Percentiles rank a stretch among this genome's conserved stretches.
Evolutionary conservation across 257 asterid genomes (phyloP).

Genomic region (Lantana camara): DNA sequence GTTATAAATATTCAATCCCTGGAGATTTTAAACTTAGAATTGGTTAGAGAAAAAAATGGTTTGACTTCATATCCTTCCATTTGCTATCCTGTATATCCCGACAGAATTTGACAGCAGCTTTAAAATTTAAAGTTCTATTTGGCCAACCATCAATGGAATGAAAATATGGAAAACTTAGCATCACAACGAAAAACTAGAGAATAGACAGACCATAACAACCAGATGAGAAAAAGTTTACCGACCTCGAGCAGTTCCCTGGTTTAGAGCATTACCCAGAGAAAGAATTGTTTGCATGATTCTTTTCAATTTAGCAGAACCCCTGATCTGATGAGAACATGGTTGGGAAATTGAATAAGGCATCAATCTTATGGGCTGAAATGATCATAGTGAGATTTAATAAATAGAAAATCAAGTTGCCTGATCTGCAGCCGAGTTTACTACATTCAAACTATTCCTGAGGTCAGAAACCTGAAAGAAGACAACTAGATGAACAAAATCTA

Average conservation of each 20-base stretch:
- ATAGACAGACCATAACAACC: constrained; percentile 9
- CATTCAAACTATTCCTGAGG: constrained; percentile 69
- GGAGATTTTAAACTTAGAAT: neutral
- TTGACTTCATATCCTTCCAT: constrained; percentile 1
- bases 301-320: constrained; percentile 81
- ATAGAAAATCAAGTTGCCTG: constrained; percentile 61
- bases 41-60: neutral
- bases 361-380: constrained; percentile 11
- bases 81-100: neutral
- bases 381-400: constrained; percentile 20
- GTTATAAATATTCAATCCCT: neutral
- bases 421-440: constrained; percentile 83
- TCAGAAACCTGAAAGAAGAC: constrained; percentile 71
- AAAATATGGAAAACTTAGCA: constrained; percentile 12
- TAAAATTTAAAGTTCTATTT: constrained; percentile 6
- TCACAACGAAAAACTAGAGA: constrained; percentile 19
- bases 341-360: constrained; percentile 28
- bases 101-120: neutral
- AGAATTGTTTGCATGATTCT: constrained; percentile 97
- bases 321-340: constrained; percentile 65
- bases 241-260: constrained; percentile 99
- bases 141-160: neutral
- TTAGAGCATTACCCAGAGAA: constrained; percentile 89
- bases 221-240: constrained; percentile 32
- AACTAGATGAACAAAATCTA: neutral